These are phyloP conservation scores for Pyrenula aspistea DNA, from an alignment of 495 filamentous ascomycete species.

Conservation along the genomic window DNA sequence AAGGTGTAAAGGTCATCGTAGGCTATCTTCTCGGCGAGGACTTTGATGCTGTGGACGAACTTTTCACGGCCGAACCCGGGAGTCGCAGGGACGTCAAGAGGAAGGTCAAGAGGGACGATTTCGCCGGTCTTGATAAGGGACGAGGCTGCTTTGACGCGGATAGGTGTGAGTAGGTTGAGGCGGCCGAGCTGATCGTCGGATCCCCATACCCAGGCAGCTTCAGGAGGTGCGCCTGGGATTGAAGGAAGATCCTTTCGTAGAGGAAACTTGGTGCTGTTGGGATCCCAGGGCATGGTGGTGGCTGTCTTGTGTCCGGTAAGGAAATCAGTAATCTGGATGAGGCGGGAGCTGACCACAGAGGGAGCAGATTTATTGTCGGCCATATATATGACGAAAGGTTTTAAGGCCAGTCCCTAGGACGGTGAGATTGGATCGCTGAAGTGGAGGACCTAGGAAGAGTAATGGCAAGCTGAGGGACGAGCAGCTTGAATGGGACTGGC, in stretches of 20 bases:
- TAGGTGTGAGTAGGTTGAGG: constrained; percentile 46
- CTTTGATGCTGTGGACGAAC: constrained; percentile 46
- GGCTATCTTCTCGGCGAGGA: constrained; percentile 30
- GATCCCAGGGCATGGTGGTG: constrained; percentile 40
- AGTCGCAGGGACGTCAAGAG: constrained; percentile 35
- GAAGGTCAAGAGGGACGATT: constrained; percentile 38
- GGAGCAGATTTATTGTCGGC: background rate
- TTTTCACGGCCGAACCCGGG: constrained; percentile 42
- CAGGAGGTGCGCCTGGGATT: constrained; percentile 27
- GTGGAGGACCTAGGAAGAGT: too few species aligned
- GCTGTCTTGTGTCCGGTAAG: constrained; percentile 29
- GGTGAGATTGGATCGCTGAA: too few species aligned
- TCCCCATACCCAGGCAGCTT: constrained; percentile 56
- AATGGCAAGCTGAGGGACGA: too few species aligned
- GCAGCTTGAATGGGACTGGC: too few species aligned
- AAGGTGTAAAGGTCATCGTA: constrained; percentile 60
- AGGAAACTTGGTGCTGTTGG: constrained; percentile 38
- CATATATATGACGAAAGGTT: too few species aligned
- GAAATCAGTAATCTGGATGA: constrained; percentile 27
- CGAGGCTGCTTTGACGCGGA: constrained; percentile 35
- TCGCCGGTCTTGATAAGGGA: constrained; percentile 41
- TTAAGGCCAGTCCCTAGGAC: too few species aligned
- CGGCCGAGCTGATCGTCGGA: constrained; percentile 43
- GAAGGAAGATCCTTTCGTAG: constrained; percentile 37
- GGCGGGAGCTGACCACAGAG: constrained; percentile 3